Base-by-base conservation (phyloP, 2,329 filamentous ascomycete species). In the Dryadomyces quercus-mongolicae region DNA sequence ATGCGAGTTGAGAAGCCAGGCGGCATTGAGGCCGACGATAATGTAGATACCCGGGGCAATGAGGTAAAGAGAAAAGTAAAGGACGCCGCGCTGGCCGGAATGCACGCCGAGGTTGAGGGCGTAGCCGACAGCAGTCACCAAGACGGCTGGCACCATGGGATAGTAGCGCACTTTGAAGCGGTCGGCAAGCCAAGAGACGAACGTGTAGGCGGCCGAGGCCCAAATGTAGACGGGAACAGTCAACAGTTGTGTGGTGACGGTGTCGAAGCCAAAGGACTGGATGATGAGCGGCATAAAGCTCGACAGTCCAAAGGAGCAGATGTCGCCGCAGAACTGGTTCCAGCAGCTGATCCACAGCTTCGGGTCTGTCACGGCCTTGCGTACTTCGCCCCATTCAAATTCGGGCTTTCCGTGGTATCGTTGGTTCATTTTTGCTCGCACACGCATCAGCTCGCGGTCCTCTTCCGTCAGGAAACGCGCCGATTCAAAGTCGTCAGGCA, bases 251-350 rank as follows among this genome's bases (percentile, higher is more conserved):
- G 51, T 49, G 8, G 44, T 44, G 21, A 53, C 31, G 20, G 46
- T 52, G 7, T 46, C 21, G 53, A 59, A 69, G 54, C 67, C 64
- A 7, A 71, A 58, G 2, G 66, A 65, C 31, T 60, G 58, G 31
- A 71, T 60, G 16, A 71, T 66, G 0, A 64, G 63, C 0, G 69
- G 69, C 3, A 71, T 55, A 50, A 69, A 69, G 1, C 61, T 66
- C 6, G 62, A 63, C 45, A 67, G 64, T 44, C 55, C 52, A 31
- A 52, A 58, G 25, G 50, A 49, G 10, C 47, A 52, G 13, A 55
- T 57, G 9, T 70, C 66, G 4, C 67, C 65, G 9, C 62, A 63
- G 55, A 73, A 70, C 52, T 71, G 69, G 16, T 67, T 67, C 12
- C 65, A 46, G 5, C 65, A 66, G 31, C 62, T 60, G 34, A 58